Base-by-base conservation (phyloP, 306 rosid species). In the Malus orientalis region DNA sequence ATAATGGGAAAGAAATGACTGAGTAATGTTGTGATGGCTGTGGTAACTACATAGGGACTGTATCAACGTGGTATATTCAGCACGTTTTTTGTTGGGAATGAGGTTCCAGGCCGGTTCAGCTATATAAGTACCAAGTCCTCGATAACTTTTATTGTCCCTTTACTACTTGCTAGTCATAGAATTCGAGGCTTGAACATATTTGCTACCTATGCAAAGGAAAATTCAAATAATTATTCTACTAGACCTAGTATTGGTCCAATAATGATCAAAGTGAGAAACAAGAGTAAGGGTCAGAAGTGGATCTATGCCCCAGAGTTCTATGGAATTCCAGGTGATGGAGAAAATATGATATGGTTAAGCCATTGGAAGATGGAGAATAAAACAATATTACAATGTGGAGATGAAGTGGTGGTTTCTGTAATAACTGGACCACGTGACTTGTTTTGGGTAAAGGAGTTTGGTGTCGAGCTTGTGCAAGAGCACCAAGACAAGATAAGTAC, bases 201-300 rank as follows among this genome's bases (percentile, higher is more conserved):
- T 22, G 29, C 2, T n/a, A 29, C 40, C 51, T 67, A 9, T 66
- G 29, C 49, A 33, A 16, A 16, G 11, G 3, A 55, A 3, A 19
- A 55, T 2, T 16, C 8, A 5, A 19, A 19, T 16, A 3, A 7
- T 55, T 23, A 19, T 68, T 0, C 0, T 14, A 36, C 6, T 36
- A 3, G 8, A 6, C 0, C 0, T 36, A 6, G 0, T 0, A 36
- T 36, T 36, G 19, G 0, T 14, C 55, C 55, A 14, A 3, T 49
- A 5, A 49, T 14, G 4, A 20, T 8, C 11, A 55, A 5, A 40
- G 71, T 67, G 4, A 67, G 27, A 4, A 67, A 67, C 8, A 67
- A 2, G 53, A 67, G 30, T 5, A 40, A 40, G 53, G 71, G 10
- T 40, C 11, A 40, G 53, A 36, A 67, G 18, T 40, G 71, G 71